Evolutionary conservation across 2,329 filamentous ascomycete genomes (phyloP).

Genomic region (Nemania diffusa): DNA sequence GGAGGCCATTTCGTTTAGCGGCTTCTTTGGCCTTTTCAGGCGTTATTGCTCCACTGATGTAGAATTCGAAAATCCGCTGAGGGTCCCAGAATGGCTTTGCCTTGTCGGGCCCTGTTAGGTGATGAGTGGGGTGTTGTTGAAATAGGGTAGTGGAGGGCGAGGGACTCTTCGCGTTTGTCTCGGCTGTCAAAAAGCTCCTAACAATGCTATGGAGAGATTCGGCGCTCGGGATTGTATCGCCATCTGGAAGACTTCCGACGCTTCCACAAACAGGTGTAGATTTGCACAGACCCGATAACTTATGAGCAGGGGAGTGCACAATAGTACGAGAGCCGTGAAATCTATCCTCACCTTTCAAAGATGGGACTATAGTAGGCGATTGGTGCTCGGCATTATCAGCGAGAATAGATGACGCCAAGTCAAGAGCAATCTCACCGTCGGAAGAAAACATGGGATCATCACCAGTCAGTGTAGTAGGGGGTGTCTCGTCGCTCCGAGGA

Average conservation of each 20-base stretch:
- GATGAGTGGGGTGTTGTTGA: background rate
- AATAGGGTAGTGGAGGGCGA: background rate
- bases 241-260: background rate
- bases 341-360: background rate
- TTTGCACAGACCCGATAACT: background rate
- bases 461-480: constrained; percentile 27
- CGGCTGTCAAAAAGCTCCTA: constrained; percentile 25
- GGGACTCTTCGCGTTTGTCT: constrained; percentile 3
- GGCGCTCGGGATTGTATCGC: constrained; percentile 1
- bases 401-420: constrained; percentile 4
- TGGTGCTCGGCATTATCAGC: background rate
- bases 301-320: background rate
- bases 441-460: constrained; percentile 27
- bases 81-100: constrained; percentile 23
- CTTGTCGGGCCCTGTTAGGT: background rate
- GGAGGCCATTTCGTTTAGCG: constrained; percentile 15
- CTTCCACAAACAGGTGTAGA: background rate
- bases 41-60: constrained; percentile 28
- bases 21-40: constrained; percentile 32
- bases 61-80: constrained; percentile 29
- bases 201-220: constrained; percentile 25
- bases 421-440: constrained; percentile 11
- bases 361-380: background rate
- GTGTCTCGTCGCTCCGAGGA: constrained; percentile 17
- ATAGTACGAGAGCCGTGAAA: background rate